phyloP scores from a whole-genome alignment of 306 rosid genomes.

The Cucurbita pepo region DNA sequence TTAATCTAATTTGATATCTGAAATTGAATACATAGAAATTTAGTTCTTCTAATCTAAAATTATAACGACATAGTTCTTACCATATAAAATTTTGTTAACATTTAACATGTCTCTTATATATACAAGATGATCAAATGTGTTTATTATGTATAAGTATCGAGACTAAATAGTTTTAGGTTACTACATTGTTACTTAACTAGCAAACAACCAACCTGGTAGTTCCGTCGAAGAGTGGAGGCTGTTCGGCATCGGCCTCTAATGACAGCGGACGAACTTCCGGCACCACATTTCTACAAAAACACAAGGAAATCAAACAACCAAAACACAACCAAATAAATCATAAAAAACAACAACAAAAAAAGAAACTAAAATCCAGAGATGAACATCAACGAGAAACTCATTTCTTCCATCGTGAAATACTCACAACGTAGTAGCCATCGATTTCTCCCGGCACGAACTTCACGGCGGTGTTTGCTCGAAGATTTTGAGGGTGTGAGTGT shows the following conservation, averaged over 20 bases:
- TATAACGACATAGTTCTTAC: no score
- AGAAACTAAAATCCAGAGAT: neutral
- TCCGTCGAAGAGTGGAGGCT: slow-evolving; percentile 72
- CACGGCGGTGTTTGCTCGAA: neutral
- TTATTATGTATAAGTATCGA: no score
- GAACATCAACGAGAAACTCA: neutral
- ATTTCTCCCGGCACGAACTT: neutral
- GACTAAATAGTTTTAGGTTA: no score
- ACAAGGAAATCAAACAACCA: neutral
- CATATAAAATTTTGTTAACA: no score
- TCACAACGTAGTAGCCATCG: neutral
- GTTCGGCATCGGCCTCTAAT: slow-evolving; percentile 38
- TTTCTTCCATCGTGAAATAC: neutral
- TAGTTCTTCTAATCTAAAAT: neutral
- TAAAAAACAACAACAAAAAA: neutral
- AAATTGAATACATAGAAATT: no score
- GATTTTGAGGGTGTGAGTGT: neutral
- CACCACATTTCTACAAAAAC: neutral
- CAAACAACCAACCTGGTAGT: slow-evolving; percentile 44
- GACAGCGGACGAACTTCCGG: slow-evolving; percentile 9
- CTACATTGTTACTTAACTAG: neutral
- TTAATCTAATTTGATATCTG: no score
- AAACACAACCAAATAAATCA: neutral
- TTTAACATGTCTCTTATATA: no score
- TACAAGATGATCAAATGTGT: no score